Base-by-base conservation (phyloP, 768 basidiomycete species). In the Lactarius tabidus region DNA sequence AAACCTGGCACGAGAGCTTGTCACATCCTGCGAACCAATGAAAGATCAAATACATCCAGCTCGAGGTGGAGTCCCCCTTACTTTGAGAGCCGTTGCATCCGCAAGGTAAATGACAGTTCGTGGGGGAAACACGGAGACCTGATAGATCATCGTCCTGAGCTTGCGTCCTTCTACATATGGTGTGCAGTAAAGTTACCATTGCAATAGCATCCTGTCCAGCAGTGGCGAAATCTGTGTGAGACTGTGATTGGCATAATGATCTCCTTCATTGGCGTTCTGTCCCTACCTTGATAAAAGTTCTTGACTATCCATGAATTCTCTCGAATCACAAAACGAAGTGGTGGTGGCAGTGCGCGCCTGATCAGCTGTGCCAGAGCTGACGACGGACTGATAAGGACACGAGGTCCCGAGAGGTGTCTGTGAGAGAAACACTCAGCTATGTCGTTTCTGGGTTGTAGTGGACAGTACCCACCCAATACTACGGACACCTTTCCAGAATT, bases 1-100 rank as follows among this genome's bases (percentile, higher is more conserved):
- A 67, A 87, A 89, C 18, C 81, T 79, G 15, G 79, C 74, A 14
- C 83, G 77, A 28, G 79, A 77, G 14, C 76, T 75, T 3, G 79
- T 77, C 6, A 86, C 75, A 72, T 85, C 84, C 85, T 86, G 67
- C 20, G 26, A 26, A 18, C 26, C 15, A 23, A 51, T 6, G 23
- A 48, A 18, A 39, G 54, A 15, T 62, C 20, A 53, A 33, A 23
- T 29, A 1, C 17, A 8, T 36, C 23, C 7, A 3, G 12, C 41
- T 29, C 10, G 20, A 55, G n/a, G n/a, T 10, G 2, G 20, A 35
- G 33, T 14, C 20, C 9, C 51, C 39, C 52, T 18, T 45, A 64
- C 68, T 51, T 67, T 69, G 39, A 69, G 64, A 39, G 63, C 57
- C 1, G 14, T 51, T 2, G 57, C 29, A 29, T 69, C 68, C 17